Evolutionary conservation across 2,329 filamentous ascomycete genomes (phyloP).

Genomic region (Teratosphaeria nubilosa): DNA sequence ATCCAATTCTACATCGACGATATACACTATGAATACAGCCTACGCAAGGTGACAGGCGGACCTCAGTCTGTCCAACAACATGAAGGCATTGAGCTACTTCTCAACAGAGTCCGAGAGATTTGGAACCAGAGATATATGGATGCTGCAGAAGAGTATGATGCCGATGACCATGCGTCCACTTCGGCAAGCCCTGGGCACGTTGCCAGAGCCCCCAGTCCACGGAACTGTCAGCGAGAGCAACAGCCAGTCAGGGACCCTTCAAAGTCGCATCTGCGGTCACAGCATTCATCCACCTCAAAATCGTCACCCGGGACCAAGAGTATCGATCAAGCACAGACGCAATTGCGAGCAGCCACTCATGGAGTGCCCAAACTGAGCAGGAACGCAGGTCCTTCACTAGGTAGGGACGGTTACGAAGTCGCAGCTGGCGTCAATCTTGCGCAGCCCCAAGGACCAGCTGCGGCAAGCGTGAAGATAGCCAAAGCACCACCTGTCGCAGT

Average conservation of each 20-base stretch:
- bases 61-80: slow-evolving; percentile 12
- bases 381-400: slow-evolving; percentile 9
- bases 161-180: background rate
- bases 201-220: background rate
- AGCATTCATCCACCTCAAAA: background rate
- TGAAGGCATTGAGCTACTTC: slow-evolving; percentile 7
- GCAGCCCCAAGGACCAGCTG: slow-evolving; percentile 7
- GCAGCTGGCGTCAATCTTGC: slow-evolving; percentile 19
- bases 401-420: slow-evolving; percentile 16
- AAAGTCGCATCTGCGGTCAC: background rate
- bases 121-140: slow-evolving; percentile 5
- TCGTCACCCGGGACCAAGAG: background rate
- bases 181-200: background rate
- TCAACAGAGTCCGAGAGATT: slow-evolving; percentile 13
- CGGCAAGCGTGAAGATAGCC: background rate
- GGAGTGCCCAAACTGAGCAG: background rate
- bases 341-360: background rate
- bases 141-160: slow-evolving; percentile 4
- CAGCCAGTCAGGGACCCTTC: background rate
- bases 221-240: background rate
- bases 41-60: slow-evolving; percentile 14
- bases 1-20: slow-evolving; percentile 19
- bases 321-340: background rate
- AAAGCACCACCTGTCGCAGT: background rate
- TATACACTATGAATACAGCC: slow-evolving; percentile 17